Percentiles rank a stretch among this genome's conserved stretches.
These are phyloP conservation scores for Pseudonectria buxi DNA, from an alignment of 2,329 filamentous ascomycete genomes.

Conservation along the genomic window DNA sequence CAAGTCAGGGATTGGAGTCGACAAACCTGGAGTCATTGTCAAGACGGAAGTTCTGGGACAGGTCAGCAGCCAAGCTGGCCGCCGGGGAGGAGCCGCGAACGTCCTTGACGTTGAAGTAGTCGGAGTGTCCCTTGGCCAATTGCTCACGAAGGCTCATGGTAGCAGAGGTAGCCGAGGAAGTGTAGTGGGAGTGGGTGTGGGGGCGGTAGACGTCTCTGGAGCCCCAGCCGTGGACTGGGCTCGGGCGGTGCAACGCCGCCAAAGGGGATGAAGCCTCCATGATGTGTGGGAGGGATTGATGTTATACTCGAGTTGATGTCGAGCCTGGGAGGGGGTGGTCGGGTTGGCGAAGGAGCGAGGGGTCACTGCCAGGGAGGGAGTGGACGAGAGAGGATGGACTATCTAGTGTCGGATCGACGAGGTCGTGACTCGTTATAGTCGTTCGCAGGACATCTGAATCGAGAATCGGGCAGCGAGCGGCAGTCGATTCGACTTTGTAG, in stretches of 20 bases:
- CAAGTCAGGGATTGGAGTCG: conserved; percentile 5
- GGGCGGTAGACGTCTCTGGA: conserved; percentile 46
- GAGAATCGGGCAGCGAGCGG: conserved; percentile 12
- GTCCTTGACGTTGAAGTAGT: conserved; percentile 78
- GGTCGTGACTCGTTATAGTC: conserved; percentile 25
- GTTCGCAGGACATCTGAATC: conserved; percentile 27
- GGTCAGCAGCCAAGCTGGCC: conserved; percentile 81
- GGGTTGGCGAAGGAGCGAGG: too few species aligned
- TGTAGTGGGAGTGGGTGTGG: conserved; percentile 41
- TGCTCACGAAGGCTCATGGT: conserved; percentile 77
- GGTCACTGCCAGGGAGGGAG: background rate
- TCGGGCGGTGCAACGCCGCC: conserved; percentile 79
- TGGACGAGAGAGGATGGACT: conserved; percentile 2
- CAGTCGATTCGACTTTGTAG: too few species aligned
- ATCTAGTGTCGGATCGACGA: conserved; percentile 11
- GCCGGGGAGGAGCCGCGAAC: conserved; percentile 83
- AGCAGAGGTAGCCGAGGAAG: conserved; percentile 50
- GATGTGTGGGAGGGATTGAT: conserved; percentile 14
- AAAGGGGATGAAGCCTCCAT: conserved; percentile 95
- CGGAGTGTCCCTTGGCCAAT: conserved; percentile 51
- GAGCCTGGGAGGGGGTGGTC: too few species aligned
- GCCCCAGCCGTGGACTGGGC: conserved; percentile 54
- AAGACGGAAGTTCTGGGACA: conserved; percentile 95
- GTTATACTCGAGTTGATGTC: background rate
- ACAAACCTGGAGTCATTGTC: conserved; percentile 75